Evolutionary conservation across 1,284 basidiomycete genomes (phyloP).

Genomic region (Coriolopsis trogii): DNA sequence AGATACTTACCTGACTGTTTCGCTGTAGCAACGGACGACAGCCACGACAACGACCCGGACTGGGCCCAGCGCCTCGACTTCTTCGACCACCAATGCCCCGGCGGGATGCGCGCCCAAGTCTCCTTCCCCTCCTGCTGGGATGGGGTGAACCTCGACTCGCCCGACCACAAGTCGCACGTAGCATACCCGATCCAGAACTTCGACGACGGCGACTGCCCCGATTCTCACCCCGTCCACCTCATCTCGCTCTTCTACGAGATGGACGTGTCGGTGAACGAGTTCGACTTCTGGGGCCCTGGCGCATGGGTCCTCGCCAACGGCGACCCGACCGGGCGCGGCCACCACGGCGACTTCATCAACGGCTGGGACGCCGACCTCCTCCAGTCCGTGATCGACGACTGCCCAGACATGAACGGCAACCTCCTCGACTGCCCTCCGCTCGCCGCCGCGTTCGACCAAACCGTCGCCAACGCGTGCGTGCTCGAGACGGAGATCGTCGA

Average conservation of each 20-base stretch:
- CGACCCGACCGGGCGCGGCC: constrained; percentile 33
- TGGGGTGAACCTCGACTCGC: constrained; percentile 45
- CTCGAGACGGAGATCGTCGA: constrained; percentile 27
- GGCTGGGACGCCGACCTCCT: constrained; percentile 35
- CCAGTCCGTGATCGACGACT: constrained; percentile 31
- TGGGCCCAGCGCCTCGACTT: constrained; percentile 30
- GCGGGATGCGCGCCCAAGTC: constrained; percentile 44
- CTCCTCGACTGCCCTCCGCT: constrained; percentile 24
- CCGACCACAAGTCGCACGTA: constrained; percentile 57
- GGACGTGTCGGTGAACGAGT: constrained; percentile 22
- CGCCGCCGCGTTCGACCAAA: constrained; percentile 23
- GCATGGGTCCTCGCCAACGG: constrained; percentile 37
- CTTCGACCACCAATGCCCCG: constrained; percentile 35
- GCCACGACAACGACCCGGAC: constrained; percentile 25
- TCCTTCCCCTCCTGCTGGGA: constrained; percentile 51
- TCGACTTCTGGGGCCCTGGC: constrained; percentile 29
- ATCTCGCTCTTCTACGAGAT: constrained; percentile 37
- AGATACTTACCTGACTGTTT: no score
- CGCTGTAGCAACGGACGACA: no score
- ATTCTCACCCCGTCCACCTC: constrained; percentile 32
- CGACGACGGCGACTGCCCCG: constrained; percentile 34
- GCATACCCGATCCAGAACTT: constrained; percentile 45
- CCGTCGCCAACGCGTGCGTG: constrained; percentile 26
- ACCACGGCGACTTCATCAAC: constrained; percentile 38
- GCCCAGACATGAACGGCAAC: constrained; percentile 25